Base-by-base conservation (phyloP, 2,329 filamentous ascomycete genomes). In the Trichocomaceae sp. region DNA sequence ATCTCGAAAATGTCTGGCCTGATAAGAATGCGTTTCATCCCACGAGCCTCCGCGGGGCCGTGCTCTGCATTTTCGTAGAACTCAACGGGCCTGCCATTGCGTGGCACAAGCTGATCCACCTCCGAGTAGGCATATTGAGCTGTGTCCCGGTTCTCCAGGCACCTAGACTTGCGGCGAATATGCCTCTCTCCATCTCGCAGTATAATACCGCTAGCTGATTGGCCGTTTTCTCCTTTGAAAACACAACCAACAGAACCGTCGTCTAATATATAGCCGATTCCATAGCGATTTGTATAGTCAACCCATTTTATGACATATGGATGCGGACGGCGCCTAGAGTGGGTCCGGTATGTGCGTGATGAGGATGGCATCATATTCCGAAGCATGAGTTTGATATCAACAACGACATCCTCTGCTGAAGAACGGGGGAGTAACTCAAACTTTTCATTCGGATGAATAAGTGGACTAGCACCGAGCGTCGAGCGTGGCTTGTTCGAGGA, bases 291-390 rank as follows among this genome's bases (percentile, higher is more conserved):
- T 7, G 76, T 77, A 59, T 79, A 79, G 58, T 79, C 76, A 19
- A 79, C 76, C 76, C 76, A 79, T 64, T 78, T 79, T 48, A 77
- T 74, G 4, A 79, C 76, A 55, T 77, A 74, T 2, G 75, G 65
- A 52, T 77, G 74, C 2, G 69, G 69, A 31, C 66, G 60, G 26
- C 64, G 63, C 41, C 64, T 60, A 7, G 63, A 54, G 2, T 62
- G 61, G 17, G 62, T 59, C n/a, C 58, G 50, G 8, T 59, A 57
- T 29, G 68, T 64, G 35, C 70, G 65, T 33, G 59, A 60, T n/a
- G 66, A 58, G 3, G 66, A 63, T n/a, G 63, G 67, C 5, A 64
- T 60, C 57, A 74, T 59, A 39, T 69, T 70, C 22, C 67, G 62
- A 13, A 74, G 59, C 66, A 74, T 72, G 6, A 68, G 63, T 31